phyloP scores from a whole-genome alignment of 1,139 yeast species.

The Geotrichum reessii region DNA sequence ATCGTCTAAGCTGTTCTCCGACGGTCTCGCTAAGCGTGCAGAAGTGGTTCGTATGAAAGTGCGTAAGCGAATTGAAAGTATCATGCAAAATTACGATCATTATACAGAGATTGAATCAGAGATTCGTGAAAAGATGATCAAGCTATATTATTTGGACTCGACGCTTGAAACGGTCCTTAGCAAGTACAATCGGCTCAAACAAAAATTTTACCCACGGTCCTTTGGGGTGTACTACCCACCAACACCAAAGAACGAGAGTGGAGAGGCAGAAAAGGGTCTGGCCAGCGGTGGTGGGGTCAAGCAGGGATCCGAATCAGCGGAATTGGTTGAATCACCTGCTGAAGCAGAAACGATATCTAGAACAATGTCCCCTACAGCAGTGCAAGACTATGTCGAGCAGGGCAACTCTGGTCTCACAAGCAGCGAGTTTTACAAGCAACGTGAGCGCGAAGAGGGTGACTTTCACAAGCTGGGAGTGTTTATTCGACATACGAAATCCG shows the following conservation, averaged over 20 bases:
- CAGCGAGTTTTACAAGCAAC: conserved; percentile 39
- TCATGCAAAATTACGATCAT: conserved; percentile 22
- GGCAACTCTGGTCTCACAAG: not conserved
- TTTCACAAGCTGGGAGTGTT: conserved; percentile 68
- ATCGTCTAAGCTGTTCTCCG: conserved; percentile 21
- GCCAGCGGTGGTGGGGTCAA: not conserved
- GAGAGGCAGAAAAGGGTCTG: not conserved
- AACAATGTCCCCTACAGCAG: conserved; percentile 23
- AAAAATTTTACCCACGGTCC: conserved; percentile 2
- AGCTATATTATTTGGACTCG: conserved; percentile 34
- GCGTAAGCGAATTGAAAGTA: conserved; percentile 27
- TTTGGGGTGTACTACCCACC: conserved; percentile 7
- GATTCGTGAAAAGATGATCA: conserved; percentile 25
- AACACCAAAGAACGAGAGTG: not conserved
- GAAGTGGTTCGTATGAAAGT: conserved; percentile 28
- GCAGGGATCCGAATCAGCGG: conserved; percentile 7
- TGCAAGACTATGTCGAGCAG: not conserved
- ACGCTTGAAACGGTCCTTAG: conserved; percentile 32
- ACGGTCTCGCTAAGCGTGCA: conserved; percentile 29
- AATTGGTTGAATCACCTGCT: not conserved
- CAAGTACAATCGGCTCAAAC: conserved; percentile 22
- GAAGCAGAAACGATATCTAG: conserved; percentile 4
- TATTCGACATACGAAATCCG: conserved; percentile 17
- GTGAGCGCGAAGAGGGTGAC: conserved; percentile 89
- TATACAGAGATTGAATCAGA: conserved; percentile 1